These are phyloP conservation scores for Fusarium sp. DNA, from an alignment of 2,329 filamentous ascomycete species.

Conservation along the genomic window DNA sequence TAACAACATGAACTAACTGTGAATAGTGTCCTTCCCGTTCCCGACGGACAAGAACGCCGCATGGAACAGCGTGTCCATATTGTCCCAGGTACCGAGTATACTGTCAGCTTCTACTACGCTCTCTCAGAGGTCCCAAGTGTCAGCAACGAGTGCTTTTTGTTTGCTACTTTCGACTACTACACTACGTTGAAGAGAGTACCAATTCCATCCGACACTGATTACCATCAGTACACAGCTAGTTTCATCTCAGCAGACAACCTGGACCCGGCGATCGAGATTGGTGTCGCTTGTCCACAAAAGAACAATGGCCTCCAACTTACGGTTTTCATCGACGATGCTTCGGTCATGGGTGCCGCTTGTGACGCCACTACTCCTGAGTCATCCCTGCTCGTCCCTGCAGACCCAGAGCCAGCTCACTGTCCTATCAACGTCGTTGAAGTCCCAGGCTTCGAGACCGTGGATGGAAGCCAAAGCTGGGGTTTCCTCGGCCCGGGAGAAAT, in stretches of 20 bases:
- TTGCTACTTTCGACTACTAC: conserved; percentile 14
- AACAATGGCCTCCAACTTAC: background rate
- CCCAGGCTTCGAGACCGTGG: background rate
- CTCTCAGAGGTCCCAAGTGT: background rate
- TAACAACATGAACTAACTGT: accelerated
- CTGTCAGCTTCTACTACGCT: conserved; percentile 3
- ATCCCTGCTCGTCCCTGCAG: background rate
- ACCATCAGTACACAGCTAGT: background rate
- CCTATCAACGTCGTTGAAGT: background rate
- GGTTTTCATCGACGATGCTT: background rate
- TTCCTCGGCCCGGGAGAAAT: accelerated
- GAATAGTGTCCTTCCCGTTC: background rate
- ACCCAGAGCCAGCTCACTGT: background rate
- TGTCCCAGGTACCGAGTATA: background rate
- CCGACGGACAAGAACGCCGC: background rate
- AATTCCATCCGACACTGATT: background rate
- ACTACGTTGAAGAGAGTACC: background rate
- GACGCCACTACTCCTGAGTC: background rate
- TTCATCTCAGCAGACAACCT: conserved; percentile 11
- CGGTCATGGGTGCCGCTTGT: background rate
- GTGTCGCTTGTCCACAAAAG: background rate
- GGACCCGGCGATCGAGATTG: conserved; percentile 5
- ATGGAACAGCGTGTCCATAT: conserved; percentile 13
- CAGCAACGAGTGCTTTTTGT: background rate
- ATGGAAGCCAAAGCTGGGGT: background rate